Percentiles rank a stretch among this genome's conserved stretches.
Evolutionary conservation across 2,329 filamentous ascomycete genomes (phyloP).

Genomic region (Paracamarosporium sp.): DNA sequence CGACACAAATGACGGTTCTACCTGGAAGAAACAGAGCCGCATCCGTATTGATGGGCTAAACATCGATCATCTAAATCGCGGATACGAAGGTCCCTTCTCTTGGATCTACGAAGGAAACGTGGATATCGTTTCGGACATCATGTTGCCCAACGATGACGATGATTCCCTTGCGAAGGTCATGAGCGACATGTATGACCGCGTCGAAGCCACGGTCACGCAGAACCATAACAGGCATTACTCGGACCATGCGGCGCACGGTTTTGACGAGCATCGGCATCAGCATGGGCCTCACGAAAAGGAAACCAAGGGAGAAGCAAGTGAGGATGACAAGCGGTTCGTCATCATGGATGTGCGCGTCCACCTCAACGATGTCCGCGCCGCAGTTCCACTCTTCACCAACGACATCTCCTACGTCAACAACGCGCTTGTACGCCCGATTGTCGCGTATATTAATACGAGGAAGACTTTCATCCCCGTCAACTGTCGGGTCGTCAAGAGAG

Average conservation of each 20-base stretch:
- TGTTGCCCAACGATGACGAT: slow-evolving; percentile 87
- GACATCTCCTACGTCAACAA: slow-evolving; percentile 97
- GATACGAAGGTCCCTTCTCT: slow-evolving; percentile 90
- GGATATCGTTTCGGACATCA: slow-evolving; percentile 93
- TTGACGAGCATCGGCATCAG: slow-evolving; percentile 29
- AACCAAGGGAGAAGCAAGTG: slow-evolving; percentile 11
- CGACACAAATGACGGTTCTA: slow-evolving; percentile 68
- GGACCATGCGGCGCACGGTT: slow-evolving; percentile 40
- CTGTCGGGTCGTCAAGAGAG: slow-evolving; percentile 90
- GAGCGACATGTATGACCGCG: slow-evolving; percentile 94
- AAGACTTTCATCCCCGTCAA: slow-evolving; percentile 94
- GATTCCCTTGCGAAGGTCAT: slow-evolving; percentile 93
- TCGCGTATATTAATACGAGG: slow-evolving; percentile 96
- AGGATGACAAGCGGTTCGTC: slow-evolving; percentile 76
- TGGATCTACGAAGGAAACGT: slow-evolving; percentile 99
- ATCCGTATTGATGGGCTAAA: slow-evolving; percentile 91
- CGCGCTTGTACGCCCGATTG: slow-evolving; percentile 91
- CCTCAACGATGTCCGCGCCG: slow-evolving; percentile 91
- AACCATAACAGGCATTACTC: slow-evolving; percentile 66
- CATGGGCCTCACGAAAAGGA: slow-evolving; percentile 22
- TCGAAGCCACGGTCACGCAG: slow-evolving; percentile 88
- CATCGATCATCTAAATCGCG: slow-evolving; percentile 94
- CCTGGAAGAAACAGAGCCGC: slow-evolving; percentile 95
- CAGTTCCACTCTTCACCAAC: slow-evolving; percentile 88
- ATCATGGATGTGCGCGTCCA: slow-evolving; percentile 96